Percentiles rank a stretch among this genome's conserved stretches.
Evolutionary conservation across 495 filamentous ascomycete genomes (phyloP).

Genomic region (Cercophora newfieldiana): DNA sequence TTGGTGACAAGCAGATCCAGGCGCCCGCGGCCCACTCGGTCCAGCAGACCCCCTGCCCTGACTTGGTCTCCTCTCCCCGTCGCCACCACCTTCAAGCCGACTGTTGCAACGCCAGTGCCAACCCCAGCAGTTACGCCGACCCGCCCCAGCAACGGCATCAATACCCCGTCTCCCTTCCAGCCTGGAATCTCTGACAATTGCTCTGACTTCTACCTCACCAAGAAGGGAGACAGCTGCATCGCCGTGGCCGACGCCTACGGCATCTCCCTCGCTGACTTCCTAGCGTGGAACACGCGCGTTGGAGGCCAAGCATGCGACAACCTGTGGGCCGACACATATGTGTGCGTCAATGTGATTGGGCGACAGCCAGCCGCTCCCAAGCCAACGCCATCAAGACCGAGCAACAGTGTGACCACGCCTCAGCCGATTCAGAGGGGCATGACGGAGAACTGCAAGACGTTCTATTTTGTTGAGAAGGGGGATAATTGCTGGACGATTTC

Average conservation of each 20-base stretch:
- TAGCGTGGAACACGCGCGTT: constrained; percentile 37
- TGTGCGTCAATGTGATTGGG: constrained; percentile 2
- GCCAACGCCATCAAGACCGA: neutral
- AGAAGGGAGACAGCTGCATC: constrained; percentile 43
- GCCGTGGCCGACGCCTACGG: constrained; percentile 31
- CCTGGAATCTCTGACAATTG: constrained; percentile 41
- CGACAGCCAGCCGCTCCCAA: neutral
- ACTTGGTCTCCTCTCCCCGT: neutral
- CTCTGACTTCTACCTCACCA: constrained; percentile 43
- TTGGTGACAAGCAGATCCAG: neutral
- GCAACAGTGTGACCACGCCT: neutral
- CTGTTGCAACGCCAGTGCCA: neutral
- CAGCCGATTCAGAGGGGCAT: constrained; percentile 10
- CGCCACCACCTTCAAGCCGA: constrained; percentile 6
- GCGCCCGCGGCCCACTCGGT: neutral
- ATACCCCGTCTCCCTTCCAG: constrained; percentile 36
- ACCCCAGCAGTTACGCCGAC: neutral
- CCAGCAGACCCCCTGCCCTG: neutral
- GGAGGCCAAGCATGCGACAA: neutral
- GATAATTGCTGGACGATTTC: constrained; percentile 4
- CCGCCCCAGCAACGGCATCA: constrained; percentile 23
- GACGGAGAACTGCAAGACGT: neutral
- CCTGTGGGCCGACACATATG: constrained; percentile 13
- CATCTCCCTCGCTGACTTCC: constrained; percentile 34
- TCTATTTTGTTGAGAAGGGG: constrained; percentile 5